Base-by-base conservation (phyloP, 2,329 filamentous ascomycete genomes). In the Sarocladium kiliense region DNA sequence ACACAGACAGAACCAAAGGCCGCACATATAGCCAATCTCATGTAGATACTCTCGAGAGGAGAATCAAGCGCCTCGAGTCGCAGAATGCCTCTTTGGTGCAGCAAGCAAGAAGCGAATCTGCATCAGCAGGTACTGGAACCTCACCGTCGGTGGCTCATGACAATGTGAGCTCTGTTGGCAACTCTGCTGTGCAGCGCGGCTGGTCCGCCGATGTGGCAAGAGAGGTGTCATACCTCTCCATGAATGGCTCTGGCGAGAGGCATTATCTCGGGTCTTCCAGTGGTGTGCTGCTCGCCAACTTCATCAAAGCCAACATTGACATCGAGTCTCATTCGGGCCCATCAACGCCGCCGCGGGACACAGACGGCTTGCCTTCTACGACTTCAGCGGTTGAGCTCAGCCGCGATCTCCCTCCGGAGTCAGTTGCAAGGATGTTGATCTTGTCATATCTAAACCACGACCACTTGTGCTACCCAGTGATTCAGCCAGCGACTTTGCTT, bases 201-300 rank as follows among this genome's bases (percentile, higher is more conserved):
- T 54, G 34, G 18, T 56, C 37, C 32, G 59, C 62, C n/a, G 69
- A 71, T 21, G 66, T 73, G 2, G 66, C 70, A 0, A 69, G 69
- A 26, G 70, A 76, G 55, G 71, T 76, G n/a, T 71, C 72, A 0
- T 71, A 71, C 54, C 63, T 75, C n/a, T 73, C 71, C 6, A 64
- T 71, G 16, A 72, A 66, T 34, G 73, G 71, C 3, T 73, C 72
- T 7, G 73, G 74, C 0, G 72, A 74, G 3, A 65, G 68, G 37
- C 69, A 74, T 18, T 76, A 72, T 53, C 61, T 76, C 18, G 74
- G 74, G 3, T 74, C 65, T 14, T 68, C 71, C 0, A 71, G 69
- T 53, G 71, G 71, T 1, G 58, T 76, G 6, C 61, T 75, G 0
- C 72, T 76, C 27, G 74, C 74, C 2, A 72, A 71, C 57, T 59